phyloP scores from a whole-genome alignment of 2,329 filamentous ascomycete genomes.

The Arthrobotrys sphaeroides region DNA sequence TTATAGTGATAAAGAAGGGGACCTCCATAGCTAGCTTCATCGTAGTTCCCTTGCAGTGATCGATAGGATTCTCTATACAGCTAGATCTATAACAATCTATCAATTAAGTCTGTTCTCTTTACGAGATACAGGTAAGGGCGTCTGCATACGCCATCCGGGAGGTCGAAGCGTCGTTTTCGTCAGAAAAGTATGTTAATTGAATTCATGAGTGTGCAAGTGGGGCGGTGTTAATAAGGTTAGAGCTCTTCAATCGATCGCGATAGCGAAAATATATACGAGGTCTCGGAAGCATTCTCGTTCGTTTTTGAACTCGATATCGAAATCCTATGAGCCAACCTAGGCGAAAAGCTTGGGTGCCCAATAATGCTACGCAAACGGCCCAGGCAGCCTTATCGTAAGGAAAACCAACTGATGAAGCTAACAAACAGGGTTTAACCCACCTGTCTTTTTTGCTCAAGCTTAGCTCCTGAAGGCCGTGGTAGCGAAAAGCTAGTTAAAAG shows the following conservation, averaged over 20 bases:
- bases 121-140: not conserved
- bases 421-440: conserved; percentile 3
- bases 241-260: not conserved
- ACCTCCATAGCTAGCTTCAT: no score
- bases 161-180: conserved; percentile 27
- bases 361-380: conserved; percentile 21
- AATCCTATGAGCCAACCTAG: not conserved
- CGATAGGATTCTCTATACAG: conserved; percentile 26
- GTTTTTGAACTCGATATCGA: conserved; percentile 6
- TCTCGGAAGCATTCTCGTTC: conserved; percentile 45
- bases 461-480: conserved; percentile 11
- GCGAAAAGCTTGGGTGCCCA: no score
- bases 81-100: not conserved
- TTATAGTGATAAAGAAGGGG: not conserved
- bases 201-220: not conserved
- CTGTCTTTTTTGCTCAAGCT: no score
- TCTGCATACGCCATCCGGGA: conserved; percentile 25
- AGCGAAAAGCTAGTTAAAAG: conserved; percentile 27
- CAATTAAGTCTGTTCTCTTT: conserved; percentile 2
- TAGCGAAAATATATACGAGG: conserved; percentile 13
- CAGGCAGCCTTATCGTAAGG: conserved; percentile 31
- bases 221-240: not conserved
- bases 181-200: conserved; percentile 11
- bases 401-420: conserved; percentile 1
- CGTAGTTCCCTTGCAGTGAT: not conserved